Evolutionary conservation across 108 stramenopile species (phyloP).

Genomic region (Aurantiochytrium sp.): DNA sequence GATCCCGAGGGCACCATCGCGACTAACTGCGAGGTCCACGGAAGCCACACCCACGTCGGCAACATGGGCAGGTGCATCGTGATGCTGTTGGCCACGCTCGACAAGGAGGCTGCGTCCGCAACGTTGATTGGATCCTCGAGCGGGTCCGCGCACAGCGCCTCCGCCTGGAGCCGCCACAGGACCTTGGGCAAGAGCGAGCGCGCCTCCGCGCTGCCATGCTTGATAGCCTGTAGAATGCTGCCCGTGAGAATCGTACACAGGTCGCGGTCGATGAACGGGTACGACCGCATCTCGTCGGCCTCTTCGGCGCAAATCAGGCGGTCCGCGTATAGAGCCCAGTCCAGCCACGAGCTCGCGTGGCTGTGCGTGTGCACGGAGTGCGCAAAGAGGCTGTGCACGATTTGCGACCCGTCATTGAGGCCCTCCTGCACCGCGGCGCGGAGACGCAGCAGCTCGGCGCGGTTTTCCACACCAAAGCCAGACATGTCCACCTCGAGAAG

Average conservation of each 20-base stretch:
- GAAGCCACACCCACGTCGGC: constrained; percentile 7
- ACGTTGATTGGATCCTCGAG: background rate
- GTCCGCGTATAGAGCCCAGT: background rate
- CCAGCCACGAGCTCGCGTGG: background rate
- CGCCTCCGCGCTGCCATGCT: background rate
- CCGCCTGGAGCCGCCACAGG: background rate
- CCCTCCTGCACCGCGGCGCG: background rate
- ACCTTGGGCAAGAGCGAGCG: background rate
- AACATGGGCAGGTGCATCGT: background rate
- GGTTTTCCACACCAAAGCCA: background rate
- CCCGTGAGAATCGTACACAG: background rate
- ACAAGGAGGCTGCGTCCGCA: background rate
- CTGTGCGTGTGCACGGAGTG: background rate
- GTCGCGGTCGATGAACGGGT: background rate
- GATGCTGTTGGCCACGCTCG: background rate
- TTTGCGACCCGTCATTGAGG: background rate
- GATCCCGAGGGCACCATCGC: background rate
- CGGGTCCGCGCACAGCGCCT: background rate
- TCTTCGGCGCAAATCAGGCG: background rate
- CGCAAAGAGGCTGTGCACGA: background rate
- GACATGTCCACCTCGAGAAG: background rate
- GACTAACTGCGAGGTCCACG: background rate
- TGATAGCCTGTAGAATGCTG: background rate
- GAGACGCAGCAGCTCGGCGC: background rate
- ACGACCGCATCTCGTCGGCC: background rate